Evolutionary conservation across 1,284 basidiomycete species (phyloP).

Genomic region (Earliella scabrosa): DNA sequence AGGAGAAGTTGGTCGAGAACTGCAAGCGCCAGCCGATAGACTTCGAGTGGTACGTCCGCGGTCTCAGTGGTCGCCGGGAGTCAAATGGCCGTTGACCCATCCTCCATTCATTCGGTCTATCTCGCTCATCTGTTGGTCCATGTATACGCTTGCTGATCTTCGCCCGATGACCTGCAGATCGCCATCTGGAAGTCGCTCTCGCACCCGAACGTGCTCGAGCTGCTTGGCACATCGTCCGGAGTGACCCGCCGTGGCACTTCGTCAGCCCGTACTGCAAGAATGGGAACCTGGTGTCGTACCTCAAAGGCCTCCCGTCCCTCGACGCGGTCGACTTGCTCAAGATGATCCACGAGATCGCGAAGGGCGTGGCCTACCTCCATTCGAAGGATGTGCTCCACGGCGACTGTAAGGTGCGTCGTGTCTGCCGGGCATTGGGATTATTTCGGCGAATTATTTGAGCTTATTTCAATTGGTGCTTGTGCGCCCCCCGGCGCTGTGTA

Average conservation of each 20-base stretch:
- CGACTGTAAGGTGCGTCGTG: conserved; percentile 62
- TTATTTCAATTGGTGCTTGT: background rate
- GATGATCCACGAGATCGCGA: conserved; percentile 72
- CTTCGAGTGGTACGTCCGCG: conserved; percentile 93
- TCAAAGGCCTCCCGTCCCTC: conserved; percentile 41
- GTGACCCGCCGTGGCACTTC: conserved; percentile 51
- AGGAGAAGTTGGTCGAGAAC: conserved; percentile 61
- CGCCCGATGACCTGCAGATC: conserved; percentile 18
- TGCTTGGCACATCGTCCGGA: conserved; percentile 47
- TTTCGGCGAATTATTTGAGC: background rate
- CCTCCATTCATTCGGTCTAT: background rate
- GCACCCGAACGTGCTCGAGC: conserved; percentile 45
- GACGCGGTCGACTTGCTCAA: conserved; percentile 51
- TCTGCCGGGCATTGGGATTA: background rate
- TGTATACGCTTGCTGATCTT: background rate
- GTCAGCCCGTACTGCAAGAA: conserved; percentile 61
- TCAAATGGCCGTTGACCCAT: background rate
- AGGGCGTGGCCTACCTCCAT: conserved; percentile 81
- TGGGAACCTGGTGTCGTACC: conserved; percentile 48
- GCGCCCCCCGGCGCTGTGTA: conserved; percentile 33
- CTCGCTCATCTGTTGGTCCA: background rate
- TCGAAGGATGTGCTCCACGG: conserved; percentile 68
- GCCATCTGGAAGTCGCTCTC: conserved; percentile 43
- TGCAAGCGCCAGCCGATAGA: conserved; percentile 79
- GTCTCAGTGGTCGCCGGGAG: background rate